Percentiles rank a stretch among this genome's conserved stretches.
These are phyloP conservation scores for Achaetomium macrosporum DNA, from an alignment of 2,329 filamentous ascomycete species.

Conservation along the genomic window DNA sequence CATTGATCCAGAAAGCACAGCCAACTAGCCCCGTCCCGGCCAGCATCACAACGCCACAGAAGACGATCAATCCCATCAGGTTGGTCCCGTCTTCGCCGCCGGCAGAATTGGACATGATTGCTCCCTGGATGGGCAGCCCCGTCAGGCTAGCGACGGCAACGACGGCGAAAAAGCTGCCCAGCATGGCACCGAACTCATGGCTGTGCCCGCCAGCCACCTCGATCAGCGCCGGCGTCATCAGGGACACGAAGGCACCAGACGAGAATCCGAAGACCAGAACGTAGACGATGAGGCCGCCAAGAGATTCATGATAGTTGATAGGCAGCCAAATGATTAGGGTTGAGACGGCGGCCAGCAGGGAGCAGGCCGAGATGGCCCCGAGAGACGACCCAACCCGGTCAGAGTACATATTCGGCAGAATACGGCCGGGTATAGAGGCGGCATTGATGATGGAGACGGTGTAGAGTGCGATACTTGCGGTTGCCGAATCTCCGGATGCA, in stretches of 20 bases:
- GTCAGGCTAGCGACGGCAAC: constrained; percentile 3
- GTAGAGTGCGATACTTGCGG: neutral
- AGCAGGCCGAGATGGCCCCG: neutral
- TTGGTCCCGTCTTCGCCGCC: neutral
- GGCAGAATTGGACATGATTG: neutral
- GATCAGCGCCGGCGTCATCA: constrained; percentile 4
- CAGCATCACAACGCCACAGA: neutral
- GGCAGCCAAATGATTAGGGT: constrained; percentile 1
- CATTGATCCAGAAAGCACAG: neutral
- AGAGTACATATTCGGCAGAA: constrained; percentile 5
- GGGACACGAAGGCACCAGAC: constrained; percentile 2
- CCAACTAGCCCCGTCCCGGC: neutral
- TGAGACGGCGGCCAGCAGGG: neutral
- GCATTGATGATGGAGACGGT: constrained; percentile 4
- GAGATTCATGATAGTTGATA: neutral
- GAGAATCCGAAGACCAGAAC: neutral
- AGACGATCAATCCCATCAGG: neutral
- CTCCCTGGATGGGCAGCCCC: neutral
- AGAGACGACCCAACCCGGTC: constrained; percentile 3
- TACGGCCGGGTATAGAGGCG: constrained; percentile 2
- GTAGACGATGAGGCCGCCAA: neutral
- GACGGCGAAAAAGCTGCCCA: neutral
- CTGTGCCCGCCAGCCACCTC: constrained; percentile 2
- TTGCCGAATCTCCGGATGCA: neutral
- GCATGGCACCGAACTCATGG: neutral